Percentiles rank a stretch among this genome's conserved stretches.
These are phyloP conservation scores for Aspergillus ibericus DNA, from an alignment of 2,329 filamentous ascomycete genomes.

Conservation along the genomic window DNA sequence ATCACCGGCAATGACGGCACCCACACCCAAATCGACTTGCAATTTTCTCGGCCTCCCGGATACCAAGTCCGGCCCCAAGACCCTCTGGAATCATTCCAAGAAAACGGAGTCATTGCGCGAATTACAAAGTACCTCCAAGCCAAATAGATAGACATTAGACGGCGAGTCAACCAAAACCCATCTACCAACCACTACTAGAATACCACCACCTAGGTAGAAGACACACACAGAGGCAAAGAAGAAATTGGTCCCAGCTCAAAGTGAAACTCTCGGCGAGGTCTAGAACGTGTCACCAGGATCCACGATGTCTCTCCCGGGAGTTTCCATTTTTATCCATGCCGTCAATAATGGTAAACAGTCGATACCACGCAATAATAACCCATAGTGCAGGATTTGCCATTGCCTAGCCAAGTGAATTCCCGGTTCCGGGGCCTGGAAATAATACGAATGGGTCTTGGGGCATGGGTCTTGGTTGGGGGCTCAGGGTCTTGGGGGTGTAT, in stretches of 20 bases:
- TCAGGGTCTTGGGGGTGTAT: not conserved
- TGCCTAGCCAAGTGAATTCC: not conserved
- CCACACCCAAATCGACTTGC: not conserved
- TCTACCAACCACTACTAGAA: too few species aligned
- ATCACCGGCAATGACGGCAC: not conserved
- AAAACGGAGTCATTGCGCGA: too few species aligned
- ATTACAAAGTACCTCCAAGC: not conserved
- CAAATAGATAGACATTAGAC: too few species aligned
- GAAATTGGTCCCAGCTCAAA: not conserved
- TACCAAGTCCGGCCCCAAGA: not conserved
- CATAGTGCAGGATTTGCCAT: not conserved
- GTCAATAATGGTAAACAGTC: not conserved
- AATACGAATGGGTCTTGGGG: not conserved
- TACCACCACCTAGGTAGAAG: not conserved
- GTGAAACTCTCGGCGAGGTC: not conserved
- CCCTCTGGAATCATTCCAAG: too few species aligned
- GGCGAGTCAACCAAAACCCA: not conserved
- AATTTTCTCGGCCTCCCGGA: not conserved
- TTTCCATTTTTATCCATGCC: not conserved
- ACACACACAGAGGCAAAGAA: not conserved
- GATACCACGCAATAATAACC: not conserved
- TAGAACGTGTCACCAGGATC: slow-evolving; percentile 1
- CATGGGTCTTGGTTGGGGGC: not conserved
- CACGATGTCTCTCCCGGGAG: not conserved
- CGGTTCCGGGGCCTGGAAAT: not conserved